Conservation (phyloP, 164 flowering plant genomes). For the Protea cynaroides region DNA sequence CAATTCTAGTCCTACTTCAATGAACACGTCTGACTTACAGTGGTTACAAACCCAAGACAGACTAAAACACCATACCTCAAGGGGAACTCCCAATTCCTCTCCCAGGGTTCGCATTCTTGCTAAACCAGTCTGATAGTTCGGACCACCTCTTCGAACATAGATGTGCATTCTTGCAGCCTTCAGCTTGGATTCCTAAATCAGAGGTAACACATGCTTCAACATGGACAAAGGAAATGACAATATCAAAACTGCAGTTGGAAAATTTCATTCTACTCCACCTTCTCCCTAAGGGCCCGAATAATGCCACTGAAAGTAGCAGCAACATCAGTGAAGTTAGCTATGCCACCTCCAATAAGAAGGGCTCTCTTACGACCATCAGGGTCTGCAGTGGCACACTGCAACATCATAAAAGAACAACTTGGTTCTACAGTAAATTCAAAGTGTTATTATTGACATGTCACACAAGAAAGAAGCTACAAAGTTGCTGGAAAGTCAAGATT, state of each 20-base stretch:
- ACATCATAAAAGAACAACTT: neutral
- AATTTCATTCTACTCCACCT: constrained; percentile 24
- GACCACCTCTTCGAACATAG: constrained; percentile 94
- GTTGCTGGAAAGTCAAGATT: neutral
- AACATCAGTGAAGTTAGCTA: constrained; percentile 91
- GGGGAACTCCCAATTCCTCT: constrained; percentile 73
- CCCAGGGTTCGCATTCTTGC: constrained; percentile 87
- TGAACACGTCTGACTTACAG: too few species aligned
- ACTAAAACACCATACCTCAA: constrained; percentile 50
- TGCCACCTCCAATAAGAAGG: constrained; percentile 87
- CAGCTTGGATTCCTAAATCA: constrained; percentile 58
- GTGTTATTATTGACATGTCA: neutral
- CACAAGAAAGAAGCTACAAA: neutral
- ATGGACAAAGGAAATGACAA: neutral
- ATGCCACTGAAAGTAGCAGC: constrained; percentile 90
- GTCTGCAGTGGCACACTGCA: constrained; percentile 76
- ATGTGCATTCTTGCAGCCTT: constrained; percentile 89
- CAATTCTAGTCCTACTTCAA: too few species aligned
- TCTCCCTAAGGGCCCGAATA: constrained; percentile 64
- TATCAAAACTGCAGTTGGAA: neutral
- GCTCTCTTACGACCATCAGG: constrained; percentile 90
- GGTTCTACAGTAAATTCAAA: neutral
- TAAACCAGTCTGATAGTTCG: constrained; percentile 84
- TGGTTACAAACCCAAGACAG: too few species aligned
- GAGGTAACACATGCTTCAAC: neutral